These are phyloP conservation scores for Ilyonectria robusta DNA, from an alignment of 2,329 filamentous ascomycete genomes.

Conservation along the genomic window DNA sequence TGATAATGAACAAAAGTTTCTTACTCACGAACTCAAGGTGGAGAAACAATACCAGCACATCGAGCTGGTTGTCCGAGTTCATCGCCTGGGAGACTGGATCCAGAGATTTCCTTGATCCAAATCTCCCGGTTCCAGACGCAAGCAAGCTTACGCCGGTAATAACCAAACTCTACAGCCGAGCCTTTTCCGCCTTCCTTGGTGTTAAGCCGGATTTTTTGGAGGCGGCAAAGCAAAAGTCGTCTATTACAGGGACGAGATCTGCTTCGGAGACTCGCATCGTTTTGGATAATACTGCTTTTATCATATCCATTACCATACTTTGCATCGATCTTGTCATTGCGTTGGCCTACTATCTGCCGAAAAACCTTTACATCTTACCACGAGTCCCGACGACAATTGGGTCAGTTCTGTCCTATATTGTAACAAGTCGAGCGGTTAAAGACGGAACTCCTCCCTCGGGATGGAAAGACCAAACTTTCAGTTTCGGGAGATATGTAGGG, in stretches of 20 bases:
- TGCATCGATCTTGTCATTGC: conserved; percentile 3
- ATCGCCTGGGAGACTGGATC: not conserved
- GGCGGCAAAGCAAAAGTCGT: not conserved
- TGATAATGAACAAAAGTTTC: not conserved
- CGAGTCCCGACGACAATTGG: conserved; percentile 5
- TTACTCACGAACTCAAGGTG: not conserved
- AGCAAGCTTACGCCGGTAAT: not conserved
- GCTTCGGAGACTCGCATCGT: conserved; percentile 7
- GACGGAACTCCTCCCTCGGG: not conserved
- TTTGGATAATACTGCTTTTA: conserved; percentile 2
- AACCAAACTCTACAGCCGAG: not conserved
- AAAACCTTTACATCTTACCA: conserved; percentile 3
- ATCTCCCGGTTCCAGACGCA: conserved; percentile 2
- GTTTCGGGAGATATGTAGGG: conserved; percentile 21
- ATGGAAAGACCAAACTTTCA: conserved; percentile 11
- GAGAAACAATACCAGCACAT: not conserved
- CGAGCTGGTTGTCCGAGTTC: conserved; percentile 10
- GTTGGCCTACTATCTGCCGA: conserved; percentile 2
- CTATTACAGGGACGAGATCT: not conserved
- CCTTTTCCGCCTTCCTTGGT: not conserved
- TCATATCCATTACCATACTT: conserved; percentile 3
- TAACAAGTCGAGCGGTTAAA: conserved; percentile 13
- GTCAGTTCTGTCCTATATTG: conserved; percentile 16
- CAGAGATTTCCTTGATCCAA: conserved; percentile 5
- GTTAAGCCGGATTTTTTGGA: not conserved